Evolutionary conservation across 345 rosid species (phyloP), one percentile per base, ranked within the genome.

Genomic region (Syzygium grande): DNA sequence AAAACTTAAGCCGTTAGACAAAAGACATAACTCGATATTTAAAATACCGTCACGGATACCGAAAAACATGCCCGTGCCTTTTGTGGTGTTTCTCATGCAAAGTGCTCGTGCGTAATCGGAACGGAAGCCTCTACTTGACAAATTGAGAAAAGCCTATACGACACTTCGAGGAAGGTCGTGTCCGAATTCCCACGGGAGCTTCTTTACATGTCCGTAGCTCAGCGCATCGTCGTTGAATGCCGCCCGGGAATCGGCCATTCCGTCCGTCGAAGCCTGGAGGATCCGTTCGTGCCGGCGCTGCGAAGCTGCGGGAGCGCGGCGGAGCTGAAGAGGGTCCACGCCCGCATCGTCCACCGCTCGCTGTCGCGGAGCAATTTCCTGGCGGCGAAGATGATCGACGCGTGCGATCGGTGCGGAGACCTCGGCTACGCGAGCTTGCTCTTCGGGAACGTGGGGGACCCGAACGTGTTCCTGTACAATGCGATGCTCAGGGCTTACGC

Each of bases 321-420:
- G 2, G 89, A 93, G 29, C 58, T 92, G 95, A 93, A 91, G 90
- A 90, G 87, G 89, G 87, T 89, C 56, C 93, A 95, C 84, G 92
- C 93, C 52, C 89, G 54, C 85, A 84, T 94, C 68, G 84, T 92
- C 86, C 80, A 84, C 46, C 88, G 89, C 88, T 92, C 93, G 17
- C 89, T 96, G 30, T 90, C 92, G 8, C 93, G 91, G 88, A 94
- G 95, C 92, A 92, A 87, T 89, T 94, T 92, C 85, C 73, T 91
- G 86, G 89, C 90, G 59, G 94, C 95, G 25, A 92, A 93, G 91
- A 92, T 93, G 94, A 90, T 94, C 52, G 93, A 92, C 85, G 86
- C 61, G 52, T 93, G 96, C 84, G 93, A 90, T 59, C 86, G 65
- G 10, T 46, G 77, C 9, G 89, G 91, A n/a, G 94, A 92, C 80